phyloP scores from a whole-genome alignment of 352 stramenopile species.

The Peronosclerospora sorghi region DNA sequence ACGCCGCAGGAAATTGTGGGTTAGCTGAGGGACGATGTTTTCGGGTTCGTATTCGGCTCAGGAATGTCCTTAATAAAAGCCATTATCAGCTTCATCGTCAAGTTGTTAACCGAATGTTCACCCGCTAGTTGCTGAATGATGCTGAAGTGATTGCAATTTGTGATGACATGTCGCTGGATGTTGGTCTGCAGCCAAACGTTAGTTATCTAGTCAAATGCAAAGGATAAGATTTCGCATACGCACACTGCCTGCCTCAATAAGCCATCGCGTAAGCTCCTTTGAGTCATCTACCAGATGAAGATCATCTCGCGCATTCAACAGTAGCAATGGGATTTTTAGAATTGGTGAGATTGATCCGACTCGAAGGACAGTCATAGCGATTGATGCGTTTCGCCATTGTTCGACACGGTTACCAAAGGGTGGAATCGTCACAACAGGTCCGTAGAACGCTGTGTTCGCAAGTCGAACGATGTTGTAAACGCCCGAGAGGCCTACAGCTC shows the following conservation, averaged over 20 bases:
- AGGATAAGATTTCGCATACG: conserved; percentile 1
- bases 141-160: conserved; percentile 60
- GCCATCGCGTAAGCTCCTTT: conserved; percentile 49
- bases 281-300: conserved; percentile 76
- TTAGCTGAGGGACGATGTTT: conserved; percentile 1
- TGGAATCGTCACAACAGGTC: conserved; percentile 46
- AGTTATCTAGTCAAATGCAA: neutral
- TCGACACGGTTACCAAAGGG: conserved; percentile 60
- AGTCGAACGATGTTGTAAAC: conserved; percentile 82
- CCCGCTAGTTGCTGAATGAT: conserved; percentile 51
- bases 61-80: conserved; percentile 26
- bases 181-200: conserved; percentile 13
- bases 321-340: conserved; percentile 33
- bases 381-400: conserved; percentile 60
- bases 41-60: conserved; percentile 1
- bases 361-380: conserved; percentile 33
- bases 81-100: conserved; percentile 36
- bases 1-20: too few species aligned
- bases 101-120: conserved; percentile 14
- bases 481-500: conserved; percentile 63
- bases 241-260: conserved; percentile 45
- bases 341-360: conserved; percentile 32
- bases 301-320: conserved; percentile 64
- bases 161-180: conserved; percentile 34
- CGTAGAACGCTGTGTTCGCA: conserved; percentile 63